Percentiles rank a stretch among this genome's conserved stretches.
These are phyloP conservation scores for Xylariaceae sp. DNA, from an alignment of 2,329 filamentous ascomycete species.

Conservation along the genomic window DNA sequence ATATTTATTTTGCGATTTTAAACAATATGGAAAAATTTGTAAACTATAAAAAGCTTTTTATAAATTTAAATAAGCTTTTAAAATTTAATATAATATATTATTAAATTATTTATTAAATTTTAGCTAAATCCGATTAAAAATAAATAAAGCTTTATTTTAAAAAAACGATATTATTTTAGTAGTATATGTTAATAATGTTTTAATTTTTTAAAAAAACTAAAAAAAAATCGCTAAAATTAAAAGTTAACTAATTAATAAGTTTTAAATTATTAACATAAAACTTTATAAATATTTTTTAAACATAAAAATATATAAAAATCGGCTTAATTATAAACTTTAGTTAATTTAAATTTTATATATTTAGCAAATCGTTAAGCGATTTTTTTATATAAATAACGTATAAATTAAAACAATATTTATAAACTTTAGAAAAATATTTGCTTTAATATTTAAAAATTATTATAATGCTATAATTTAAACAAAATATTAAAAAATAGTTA, in stretches of 20 bases:
- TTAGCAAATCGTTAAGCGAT: background rate
- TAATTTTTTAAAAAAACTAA: background rate
- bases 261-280: too few relatives aligned
- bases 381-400: background rate
- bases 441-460: slow-evolving; percentile 1
- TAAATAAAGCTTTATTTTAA: background rate
- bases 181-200: background rate
- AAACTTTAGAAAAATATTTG: background rate
- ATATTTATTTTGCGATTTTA: background rate
- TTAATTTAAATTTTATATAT: background rate
- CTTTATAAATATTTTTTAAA: too few relatives aligned
- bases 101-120: background rate
- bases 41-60: background rate
- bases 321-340: background rate
- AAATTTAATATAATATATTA: slow-evolving; percentile 5
- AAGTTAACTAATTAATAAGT: too few relatives aligned
- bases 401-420: background rate
- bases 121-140: background rate
- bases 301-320: background rate
- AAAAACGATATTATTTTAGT: background rate
- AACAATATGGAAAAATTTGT: background rate
- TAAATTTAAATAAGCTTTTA: background rate
- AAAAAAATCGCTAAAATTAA: too few relatives aligned
- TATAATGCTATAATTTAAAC: background rate
- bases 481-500: background rate